Evolutionary conservation across 345 rosid genomes (phyloP).

Genomic region (Pugionium dolabratum): DNA sequence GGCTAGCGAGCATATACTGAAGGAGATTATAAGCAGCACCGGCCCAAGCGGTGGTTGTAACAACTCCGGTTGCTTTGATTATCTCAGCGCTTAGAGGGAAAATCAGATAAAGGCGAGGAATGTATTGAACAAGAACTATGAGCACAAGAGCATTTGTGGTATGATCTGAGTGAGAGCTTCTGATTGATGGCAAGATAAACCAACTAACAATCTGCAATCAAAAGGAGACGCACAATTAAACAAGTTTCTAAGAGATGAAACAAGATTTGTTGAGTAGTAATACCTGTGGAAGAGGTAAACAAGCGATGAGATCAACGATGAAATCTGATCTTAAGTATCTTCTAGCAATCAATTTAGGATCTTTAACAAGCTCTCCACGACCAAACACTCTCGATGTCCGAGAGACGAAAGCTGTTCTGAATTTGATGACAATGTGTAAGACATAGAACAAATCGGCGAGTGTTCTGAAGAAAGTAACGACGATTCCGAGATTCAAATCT

Average conservation of each 20-base stretch:
- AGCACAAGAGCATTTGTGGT: slow-evolving; percentile 75
- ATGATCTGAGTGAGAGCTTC: slow-evolving; percentile 64
- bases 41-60: slow-evolving; percentile 92
- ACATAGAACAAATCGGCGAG: slow-evolving; percentile 69
- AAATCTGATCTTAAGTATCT: slow-evolving; percentile 73
- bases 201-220: slow-evolving; percentile 75
- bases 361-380: slow-evolving; percentile 78
- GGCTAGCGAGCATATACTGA: slow-evolving; percentile 86
- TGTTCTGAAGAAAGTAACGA: slow-evolving; percentile 65
- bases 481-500: slow-evolving; percentile 67
- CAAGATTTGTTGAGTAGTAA: slow-evolving; percentile 11
- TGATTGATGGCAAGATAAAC: slow-evolving; percentile 67
- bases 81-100: slow-evolving; percentile 72
- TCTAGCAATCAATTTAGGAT: slow-evolving; percentile 61
- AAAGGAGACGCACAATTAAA: slow-evolving; percentile 4
- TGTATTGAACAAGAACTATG: slow-evolving; percentile 77
- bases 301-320: slow-evolving; percentile 64
- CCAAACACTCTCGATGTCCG: slow-evolving; percentile 79
- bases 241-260: not conserved
- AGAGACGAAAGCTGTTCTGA: slow-evolving; percentile 76
- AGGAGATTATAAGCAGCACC: slow-evolving; percentile 90
- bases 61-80: slow-evolving; percentile 74
- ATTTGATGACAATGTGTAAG: slow-evolving; percentile 63
- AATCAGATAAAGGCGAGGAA: slow-evolving; percentile 73
- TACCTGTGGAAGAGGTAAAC: slow-evolving; percentile 89